A percentile compares a stretch with the other conserved stretches of the same genome.
Evolutionary conservation across 2,329 filamentous ascomycete genomes (phyloP).

Genomic region (Escovopsis sp.): DNA sequence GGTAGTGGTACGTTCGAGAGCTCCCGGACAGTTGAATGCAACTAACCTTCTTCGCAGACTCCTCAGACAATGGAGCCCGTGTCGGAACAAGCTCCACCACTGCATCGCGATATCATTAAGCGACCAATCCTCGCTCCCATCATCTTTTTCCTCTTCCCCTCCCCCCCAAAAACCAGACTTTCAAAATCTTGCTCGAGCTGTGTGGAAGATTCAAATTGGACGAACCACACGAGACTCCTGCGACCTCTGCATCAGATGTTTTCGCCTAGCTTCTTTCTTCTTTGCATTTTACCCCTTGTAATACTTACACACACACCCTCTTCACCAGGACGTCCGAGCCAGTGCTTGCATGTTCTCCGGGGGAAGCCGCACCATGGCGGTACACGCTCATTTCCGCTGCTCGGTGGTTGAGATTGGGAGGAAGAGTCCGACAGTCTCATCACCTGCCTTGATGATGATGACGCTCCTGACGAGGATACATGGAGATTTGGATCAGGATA

Average conservation of each 20-base stretch:
- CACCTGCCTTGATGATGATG: conserved; percentile 22
- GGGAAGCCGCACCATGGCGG: not conserved
- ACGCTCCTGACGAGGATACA: conserved; percentile 21
- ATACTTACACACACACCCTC: conserved; percentile 14
- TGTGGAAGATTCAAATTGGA: conserved; percentile 1
- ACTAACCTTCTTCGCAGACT: conserved; percentile 19
- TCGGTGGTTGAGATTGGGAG: conserved; percentile 3
- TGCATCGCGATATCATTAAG: conserved; percentile 23
- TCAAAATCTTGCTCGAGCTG: not conserved
- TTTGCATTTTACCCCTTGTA: conserved; percentile 23
- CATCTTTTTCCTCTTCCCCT: not conserved
- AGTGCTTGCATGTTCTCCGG: conserved; percentile 6
- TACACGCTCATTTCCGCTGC: conserved; percentile 4
- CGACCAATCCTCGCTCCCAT: not conserved
- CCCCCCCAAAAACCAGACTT: too few species aligned
- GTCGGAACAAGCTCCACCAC: conserved; percentile 21
- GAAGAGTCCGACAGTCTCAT: conserved; percentile 5
- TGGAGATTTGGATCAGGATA: conserved; percentile 26
- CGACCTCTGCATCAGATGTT: conserved; percentile 4
- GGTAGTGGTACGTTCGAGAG: conserved; percentile 39
- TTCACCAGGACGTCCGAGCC: conserved; percentile 8
- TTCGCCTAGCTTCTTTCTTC: conserved; percentile 7
- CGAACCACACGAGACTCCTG: conserved; percentile 1
- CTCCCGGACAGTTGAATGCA: not conserved
- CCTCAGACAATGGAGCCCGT: conserved; percentile 28